Evolutionary conservation across 345 rosid genomes (phyloP).

Genomic region (Eucalyptus albens): DNA sequence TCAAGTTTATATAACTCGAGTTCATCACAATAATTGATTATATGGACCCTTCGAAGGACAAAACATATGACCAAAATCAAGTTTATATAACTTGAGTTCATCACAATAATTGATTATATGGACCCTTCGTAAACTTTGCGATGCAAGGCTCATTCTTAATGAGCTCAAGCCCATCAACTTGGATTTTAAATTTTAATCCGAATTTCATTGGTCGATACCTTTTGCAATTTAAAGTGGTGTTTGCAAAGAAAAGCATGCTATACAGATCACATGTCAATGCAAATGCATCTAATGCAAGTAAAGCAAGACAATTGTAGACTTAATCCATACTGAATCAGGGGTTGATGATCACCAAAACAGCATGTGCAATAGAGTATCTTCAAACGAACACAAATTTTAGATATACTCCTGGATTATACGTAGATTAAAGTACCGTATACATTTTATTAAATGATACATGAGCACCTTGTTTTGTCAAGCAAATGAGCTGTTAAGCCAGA

Average conservation of each 20-base stretch:
- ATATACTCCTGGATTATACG: no score
- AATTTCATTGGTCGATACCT: neutral
- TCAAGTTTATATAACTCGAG: neutral
- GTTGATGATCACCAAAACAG: no score
- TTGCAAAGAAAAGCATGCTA: neutral
- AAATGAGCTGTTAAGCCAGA: neutral
- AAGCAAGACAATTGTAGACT: no score
- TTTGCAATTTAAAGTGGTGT: neutral
- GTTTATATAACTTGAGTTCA: fast-evolving
- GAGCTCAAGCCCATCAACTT: neutral
- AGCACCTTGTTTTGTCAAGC: neutral
- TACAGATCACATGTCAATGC: no score
- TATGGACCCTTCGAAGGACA: no score
- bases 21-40: neutral
- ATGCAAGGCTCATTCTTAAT: neutral
- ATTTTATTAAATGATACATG: neutral
- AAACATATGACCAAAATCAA: neutral
- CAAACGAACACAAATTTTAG: no score
- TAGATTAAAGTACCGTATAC: no score
- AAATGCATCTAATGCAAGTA: no score
- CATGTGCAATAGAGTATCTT: no score
- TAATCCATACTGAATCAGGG: no score
- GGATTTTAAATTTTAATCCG: neutral
- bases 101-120: neutral
- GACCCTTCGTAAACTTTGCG: fast-evolving